A percentile compares a stretch with the other conserved stretches of the same genome.
Conservation (phyloP, 208 protist species). For the Trypanosoma avium region DNA sequence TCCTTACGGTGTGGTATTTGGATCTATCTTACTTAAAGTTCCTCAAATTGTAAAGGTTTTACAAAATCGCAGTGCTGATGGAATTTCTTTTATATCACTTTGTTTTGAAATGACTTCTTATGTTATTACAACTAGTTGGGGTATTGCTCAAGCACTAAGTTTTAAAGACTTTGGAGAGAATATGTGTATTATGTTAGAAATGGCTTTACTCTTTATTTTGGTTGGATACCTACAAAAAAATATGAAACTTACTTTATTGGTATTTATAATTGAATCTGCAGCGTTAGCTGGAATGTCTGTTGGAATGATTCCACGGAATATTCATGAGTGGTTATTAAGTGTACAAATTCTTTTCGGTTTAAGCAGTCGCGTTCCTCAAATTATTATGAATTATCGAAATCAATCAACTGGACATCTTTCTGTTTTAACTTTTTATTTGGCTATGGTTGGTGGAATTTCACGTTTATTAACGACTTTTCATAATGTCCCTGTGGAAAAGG, state of each 20-base stretch:
- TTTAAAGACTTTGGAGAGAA: constrained; percentile 86
- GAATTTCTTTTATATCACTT: constrained; percentile 66
- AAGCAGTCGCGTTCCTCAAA: constrained; percentile 77
- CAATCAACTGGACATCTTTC: constrained; percentile 70
- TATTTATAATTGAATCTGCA: constrained; percentile 34
- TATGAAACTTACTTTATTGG: constrained; percentile 24
- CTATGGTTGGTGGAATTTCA: constrained; percentile 66
- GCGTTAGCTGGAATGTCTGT: constrained; percentile 38
- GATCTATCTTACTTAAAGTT: constrained; percentile 78
- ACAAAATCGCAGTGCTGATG: constrained; percentile 48
- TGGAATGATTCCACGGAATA: constrained; percentile 36
- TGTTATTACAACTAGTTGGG: constrained; percentile 81
- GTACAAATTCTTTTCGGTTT: constrained; percentile 68
- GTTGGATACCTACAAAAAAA: constrained; percentile 60
- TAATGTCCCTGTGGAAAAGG: constrained; percentile 82
- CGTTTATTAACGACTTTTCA: constrained; percentile 77
- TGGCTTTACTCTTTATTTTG: constrained; percentile 61
- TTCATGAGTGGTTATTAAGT: constrained; percentile 63
- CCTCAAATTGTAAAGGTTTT: constrained; percentile 84
- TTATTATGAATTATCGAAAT: constrained; percentile 65
- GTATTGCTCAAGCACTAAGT: constrained; percentile 53
- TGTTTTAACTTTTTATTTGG: constrained; percentile 85
- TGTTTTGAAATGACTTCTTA: constrained; percentile 74
- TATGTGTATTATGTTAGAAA: constrained; percentile 70
- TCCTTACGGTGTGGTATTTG: constrained; percentile 80